Base-by-base conservation (phyloP, 768 basidiomycete species). In the Lactifluus hygrophoroides region DNA sequence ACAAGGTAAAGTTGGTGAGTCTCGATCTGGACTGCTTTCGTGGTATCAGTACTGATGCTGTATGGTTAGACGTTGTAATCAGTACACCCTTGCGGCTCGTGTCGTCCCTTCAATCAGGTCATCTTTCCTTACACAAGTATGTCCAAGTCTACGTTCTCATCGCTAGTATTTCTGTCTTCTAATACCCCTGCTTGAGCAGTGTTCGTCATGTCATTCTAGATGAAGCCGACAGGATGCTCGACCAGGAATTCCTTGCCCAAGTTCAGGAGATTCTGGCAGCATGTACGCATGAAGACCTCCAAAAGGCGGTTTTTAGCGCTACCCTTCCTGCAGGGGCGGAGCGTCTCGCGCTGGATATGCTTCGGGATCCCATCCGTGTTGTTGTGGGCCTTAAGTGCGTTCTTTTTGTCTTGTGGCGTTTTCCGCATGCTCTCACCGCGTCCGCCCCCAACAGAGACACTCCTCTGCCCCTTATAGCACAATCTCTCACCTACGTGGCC, bases 341-440 rank as follows among this genome's bases (percentile, higher is more conserved):
- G 70, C 89, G 86, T 66, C 73, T 93, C 27, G 93, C 93, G 0
- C 84, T 93, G 81, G 78, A 78, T 23, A 88, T 94, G 78, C 76
- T 98, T 32, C 77, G 76, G 5, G 83, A 95, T 66, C 91, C 93
- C 4, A 85, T 97, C 51, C 84, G 96, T 10, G 83, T 97, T 11
- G 91, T 98, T n/a, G 94, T 97, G 28, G 96, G 96, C 35, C 75
- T 95, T 48, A 99, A 97, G 94, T 94, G 61, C 64, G 90, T 76
- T 34, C 27, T n/a, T 27, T 13, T 34, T 47, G 23, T 32, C 16
- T 25, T 19, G 54, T 8, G 10, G 38, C 46, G 30, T 37, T 47
- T n/a, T 19, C 11, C 28, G 42, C 19, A 43, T 19, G 13, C 28
- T 27, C 44, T 58, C 10, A 42, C 21, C 13, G 27, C 47, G 44